Evolutionary conservation across 2,329 filamentous ascomycete genomes (phyloP), one percentile per base, ranked within the genome.

Genomic region (Paraphaeosphaeria sporulosa): DNA sequence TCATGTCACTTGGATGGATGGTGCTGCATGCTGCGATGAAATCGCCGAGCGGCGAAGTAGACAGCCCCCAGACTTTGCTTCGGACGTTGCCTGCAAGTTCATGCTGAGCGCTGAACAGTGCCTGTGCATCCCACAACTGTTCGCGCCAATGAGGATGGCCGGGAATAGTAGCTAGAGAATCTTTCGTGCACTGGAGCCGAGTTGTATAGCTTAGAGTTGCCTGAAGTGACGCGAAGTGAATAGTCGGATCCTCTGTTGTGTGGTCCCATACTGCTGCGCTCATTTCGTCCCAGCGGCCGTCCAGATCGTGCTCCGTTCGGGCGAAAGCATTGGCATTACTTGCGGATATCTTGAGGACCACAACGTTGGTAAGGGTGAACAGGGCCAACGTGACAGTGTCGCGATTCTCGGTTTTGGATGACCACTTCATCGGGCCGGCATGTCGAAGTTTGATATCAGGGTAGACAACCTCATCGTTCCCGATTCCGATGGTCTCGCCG

Each of bases 1-100:
- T 76, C 76, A 85, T 83, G 67, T 87, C 83, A 4, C 81, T 84
- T 0, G 86, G 86, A 68, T 89, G 85, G 30, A 85, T 66, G 2
- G 82, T 84, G 49, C 83, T 77, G 57, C 82, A 84, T 3, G 79
- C 78, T 5, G 83, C 85, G 15, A 82, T 71, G 25, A 81, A 79
- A 32, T 82, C 81, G 23, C 80, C 78, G 19, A 82, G 69, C 19
- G 83, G 82, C 17, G 81, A 82, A 2, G 66, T 57, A 12, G 82
- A 79, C 6, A 87, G 73, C 2, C 87, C 87, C 82, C 85, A 87
- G 8, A 82, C 78, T 61, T 83, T 83, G 7, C 82, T 78, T n/a
- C 80, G 72, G 8, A 81, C 79, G 54, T 83, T 74, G 6, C 82
- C 83, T 23, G 80, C 81, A 1, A 88, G 76, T 51, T 84, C 82